Conservation (phyloP, 2,329 filamentous ascomycete species). For the Lasiodiplodia sp. region DNA sequence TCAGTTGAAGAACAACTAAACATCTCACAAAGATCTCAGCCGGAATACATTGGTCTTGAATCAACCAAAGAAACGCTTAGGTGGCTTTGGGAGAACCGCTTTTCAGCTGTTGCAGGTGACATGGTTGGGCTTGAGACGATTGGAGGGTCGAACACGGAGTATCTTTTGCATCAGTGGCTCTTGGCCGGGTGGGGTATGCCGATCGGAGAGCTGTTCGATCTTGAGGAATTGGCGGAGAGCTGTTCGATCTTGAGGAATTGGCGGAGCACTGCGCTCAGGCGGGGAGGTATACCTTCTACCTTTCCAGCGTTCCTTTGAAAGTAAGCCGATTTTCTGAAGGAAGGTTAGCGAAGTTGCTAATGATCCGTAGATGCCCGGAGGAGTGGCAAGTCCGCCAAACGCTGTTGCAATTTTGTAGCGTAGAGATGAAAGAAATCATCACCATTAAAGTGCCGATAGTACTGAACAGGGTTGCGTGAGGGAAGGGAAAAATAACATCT, state of each 20-base stretch:
- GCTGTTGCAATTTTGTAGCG: constrained; percentile 44
- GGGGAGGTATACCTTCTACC: constrained; percentile 65
- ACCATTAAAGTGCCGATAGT: too few species aligned
- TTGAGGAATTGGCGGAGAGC: constrained; percentile 59
- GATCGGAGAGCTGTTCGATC: constrained; percentile 51
- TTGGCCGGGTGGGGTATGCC: constrained; percentile 60
- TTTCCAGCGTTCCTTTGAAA: constrained; percentile 67
- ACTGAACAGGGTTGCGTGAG: too few species aligned
- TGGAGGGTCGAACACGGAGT: constrained; percentile 39
- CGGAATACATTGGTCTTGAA: constrained; percentile 52
- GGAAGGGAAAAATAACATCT: too few species aligned
- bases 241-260: constrained; percentile 58
- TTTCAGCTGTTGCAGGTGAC: constrained; percentile 56
- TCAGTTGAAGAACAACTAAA: constrained; percentile 35
- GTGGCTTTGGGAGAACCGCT: constrained; percentile 58
- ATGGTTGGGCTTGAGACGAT: constrained; percentile 54
- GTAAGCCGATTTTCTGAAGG: constrained; percentile 30
- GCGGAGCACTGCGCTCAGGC: constrained; percentile 61
- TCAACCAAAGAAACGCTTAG: constrained; percentile 43
- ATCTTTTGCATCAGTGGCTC: constrained; percentile 50
- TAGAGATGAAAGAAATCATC: too few species aligned
- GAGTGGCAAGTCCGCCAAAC: constrained; percentile 48
- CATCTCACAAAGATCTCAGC: constrained; percentile 36
- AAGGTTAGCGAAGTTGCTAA: not conserved
- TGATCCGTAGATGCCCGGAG: constrained; percentile 37